Conservation (phyloP, 768 basidiomycete species). For the Heimioporus sp. region DNA sequence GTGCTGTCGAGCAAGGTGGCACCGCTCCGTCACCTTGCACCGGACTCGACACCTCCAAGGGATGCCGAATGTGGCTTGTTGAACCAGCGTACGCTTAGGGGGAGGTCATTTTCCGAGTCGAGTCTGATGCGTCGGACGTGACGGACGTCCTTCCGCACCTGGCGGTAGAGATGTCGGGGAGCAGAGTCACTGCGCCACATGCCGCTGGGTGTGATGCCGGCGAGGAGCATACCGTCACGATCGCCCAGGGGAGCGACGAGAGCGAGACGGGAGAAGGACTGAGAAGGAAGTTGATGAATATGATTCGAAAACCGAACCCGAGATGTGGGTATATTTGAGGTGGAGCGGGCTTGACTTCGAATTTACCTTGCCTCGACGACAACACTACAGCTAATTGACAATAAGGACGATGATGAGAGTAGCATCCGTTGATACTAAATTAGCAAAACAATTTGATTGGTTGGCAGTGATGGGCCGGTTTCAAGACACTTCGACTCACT, state of each 20-base stretch:
- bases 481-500: too few species aligned
- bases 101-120: conserved; percentile 32
- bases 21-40: conserved; percentile 31
- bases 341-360: too few species aligned
- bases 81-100: conserved; percentile 29
- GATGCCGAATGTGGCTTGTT: conserved; percentile 14
- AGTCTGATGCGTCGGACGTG: conserved; percentile 30
- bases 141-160: conserved; percentile 34
- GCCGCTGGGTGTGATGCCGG: conserved; percentile 47
- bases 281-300: conserved; percentile 69
- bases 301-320: conserved; percentile 62
- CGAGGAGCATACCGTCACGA: conserved; percentile 50
- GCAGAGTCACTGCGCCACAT: conserved; percentile 47
- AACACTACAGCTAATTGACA: too few species aligned
- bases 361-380: too few species aligned
- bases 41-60: conserved; percentile 16
- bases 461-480: too few species aligned
- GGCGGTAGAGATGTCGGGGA: conserved; percentile 35
- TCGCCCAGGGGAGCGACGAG: conserved; percentile 54
- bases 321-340: conserved; percentile 51
- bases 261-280: conserved; percentile 43
- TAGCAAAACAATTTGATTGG: too few species aligned
- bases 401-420: too few species aligned
- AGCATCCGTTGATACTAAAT: too few species aligned
- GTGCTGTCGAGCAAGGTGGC: conserved; percentile 24